Conservation (phyloP, 129 eudicot genomes). For the Calendula officinalis region DNA sequence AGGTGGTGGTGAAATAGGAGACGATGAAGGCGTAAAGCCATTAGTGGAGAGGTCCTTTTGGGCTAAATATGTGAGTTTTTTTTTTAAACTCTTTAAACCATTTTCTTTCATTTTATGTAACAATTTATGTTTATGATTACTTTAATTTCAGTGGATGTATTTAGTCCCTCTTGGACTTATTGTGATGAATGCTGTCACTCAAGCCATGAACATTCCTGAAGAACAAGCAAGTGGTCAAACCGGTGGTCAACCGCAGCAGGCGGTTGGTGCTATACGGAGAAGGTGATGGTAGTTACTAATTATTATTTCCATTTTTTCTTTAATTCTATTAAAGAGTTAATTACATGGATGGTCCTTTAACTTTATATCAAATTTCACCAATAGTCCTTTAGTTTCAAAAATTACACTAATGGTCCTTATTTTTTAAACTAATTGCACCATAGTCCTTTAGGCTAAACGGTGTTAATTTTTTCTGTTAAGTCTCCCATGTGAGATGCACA, state of each 20-base stretch:
- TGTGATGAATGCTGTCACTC: conserved; percentile 90
- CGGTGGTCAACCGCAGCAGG: conserved; percentile 63
- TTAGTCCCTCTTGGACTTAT: conserved; percentile 89
- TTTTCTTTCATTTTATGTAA: neutral
- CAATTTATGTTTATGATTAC: neutral
- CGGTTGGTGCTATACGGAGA: conserved; percentile 51
- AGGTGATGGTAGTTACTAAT: no score
- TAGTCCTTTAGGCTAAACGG: no score
- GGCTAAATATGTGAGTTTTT: conserved; percentile 90
- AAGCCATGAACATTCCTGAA: conserved; percentile 92
- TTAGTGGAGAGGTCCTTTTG: conserved; percentile 90
- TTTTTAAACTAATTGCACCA: no score
- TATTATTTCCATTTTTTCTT: no score
- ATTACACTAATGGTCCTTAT: no score
- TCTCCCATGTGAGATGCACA: no score
- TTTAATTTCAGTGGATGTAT: conserved; percentile 83
- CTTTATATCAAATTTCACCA: no score
- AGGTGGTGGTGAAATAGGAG: conserved; percentile 41
- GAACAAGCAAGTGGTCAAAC: conserved; percentile 77
- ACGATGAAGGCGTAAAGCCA: conserved; percentile 71
- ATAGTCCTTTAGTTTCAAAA: no score
- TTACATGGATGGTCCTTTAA: no score
- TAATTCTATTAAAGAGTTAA: no score
- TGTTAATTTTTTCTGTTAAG: no score
- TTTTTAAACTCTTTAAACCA: no score